Evolutionary conservation across 1,139 yeast genomes (phyloP), one percentile per base, ranked within the genome.

Genomic region (Scheffersomyces cryptocercus): DNA sequence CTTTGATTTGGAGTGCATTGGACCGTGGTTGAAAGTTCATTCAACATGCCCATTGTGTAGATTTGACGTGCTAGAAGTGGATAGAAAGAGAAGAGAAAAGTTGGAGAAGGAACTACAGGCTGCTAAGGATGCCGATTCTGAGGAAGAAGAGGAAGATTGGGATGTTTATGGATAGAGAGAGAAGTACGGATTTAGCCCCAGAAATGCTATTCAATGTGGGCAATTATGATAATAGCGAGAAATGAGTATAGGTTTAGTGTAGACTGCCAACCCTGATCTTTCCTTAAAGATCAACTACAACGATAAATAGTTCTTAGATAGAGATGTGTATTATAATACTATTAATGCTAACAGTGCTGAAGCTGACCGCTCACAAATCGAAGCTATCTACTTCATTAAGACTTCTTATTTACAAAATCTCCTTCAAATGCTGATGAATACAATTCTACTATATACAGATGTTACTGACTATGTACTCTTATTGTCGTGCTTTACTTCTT

Each of bases 41-140:
- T 73, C 84, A 1, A 89, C 96, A 0, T 91, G 98, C 59, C 98
- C 98, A 0, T 66, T 91, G 58, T 91, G 98, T 61, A 72, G 98
- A 51, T 82, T 79, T 48, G 85, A 89, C 55, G 80, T 91, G 24
- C 62, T 77, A 38, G 75, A 68, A 20, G 62, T 64, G 4, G 64
- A 61, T 29, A 55, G 60, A 40, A 72, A 70, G 42, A 70, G 81
- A 50, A 77, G 74, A 52, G 68, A 72, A 48, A 62, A 68, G 35
- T 56, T 74, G 30, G 73, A 66, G 37, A 65, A 63, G 46, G 78
- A 70, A 40, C 57, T 79, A 2, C 50, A 59, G 38, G 53, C 57
- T 36, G 67, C 71, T 1, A 52, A 79, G 36, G 88, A 83, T 46
- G 85, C 81, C 42, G 84, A 82, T 38, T 55, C 53, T 1, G 84